Evolutionary conservation across 176 grass and related monocot genomes (phyloP).

Genomic region (Puya raimondii): DNA sequence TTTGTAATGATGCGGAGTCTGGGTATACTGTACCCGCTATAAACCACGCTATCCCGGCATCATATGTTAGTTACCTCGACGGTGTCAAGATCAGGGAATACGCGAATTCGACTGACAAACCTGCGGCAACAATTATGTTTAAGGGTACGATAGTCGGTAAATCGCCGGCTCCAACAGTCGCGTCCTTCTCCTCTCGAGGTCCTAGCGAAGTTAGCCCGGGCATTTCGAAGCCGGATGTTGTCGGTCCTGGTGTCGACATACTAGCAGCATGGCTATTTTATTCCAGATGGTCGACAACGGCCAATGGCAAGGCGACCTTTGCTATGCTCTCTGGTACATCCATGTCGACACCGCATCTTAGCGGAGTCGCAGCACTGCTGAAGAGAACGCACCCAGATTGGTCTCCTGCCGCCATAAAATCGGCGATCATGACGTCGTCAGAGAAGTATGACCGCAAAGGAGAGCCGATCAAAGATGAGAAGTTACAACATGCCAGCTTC

Average conservation of each 20-base stretch:
- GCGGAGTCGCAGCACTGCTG: neutral
- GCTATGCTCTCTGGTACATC: slow-evolving; percentile 25
- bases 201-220: slow-evolving; percentile 14
- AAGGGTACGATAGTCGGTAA: slow-evolving; percentile 33
- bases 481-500: neutral
- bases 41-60: slow-evolving; percentile 34
- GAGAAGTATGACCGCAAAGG: neutral
- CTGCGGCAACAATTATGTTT: slow-evolving; percentile 13
- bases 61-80: slow-evolving; percentile 28
- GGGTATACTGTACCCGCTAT: slow-evolving; percentile 29
- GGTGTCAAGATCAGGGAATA: slow-evolving; percentile 15
- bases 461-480: neutral
- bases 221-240: slow-evolving; percentile 46
- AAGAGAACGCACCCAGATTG: neutral
- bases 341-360: neutral
- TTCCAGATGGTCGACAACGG: no score
- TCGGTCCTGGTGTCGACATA: slow-evolving; percentile 38
- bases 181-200: slow-evolving; percentile 47
- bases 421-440: neutral
- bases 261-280: slow-evolving; percentile 44
- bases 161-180: slow-evolving; percentile 32
- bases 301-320: slow-evolving; percentile 11
- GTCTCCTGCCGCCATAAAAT: neutral
- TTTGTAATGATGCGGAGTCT: slow-evolving; percentile 5
- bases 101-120: slow-evolving; percentile 3